Base-by-base conservation (phyloP, 352 stramenopile species). In the Pythium dissimile region DNA sequence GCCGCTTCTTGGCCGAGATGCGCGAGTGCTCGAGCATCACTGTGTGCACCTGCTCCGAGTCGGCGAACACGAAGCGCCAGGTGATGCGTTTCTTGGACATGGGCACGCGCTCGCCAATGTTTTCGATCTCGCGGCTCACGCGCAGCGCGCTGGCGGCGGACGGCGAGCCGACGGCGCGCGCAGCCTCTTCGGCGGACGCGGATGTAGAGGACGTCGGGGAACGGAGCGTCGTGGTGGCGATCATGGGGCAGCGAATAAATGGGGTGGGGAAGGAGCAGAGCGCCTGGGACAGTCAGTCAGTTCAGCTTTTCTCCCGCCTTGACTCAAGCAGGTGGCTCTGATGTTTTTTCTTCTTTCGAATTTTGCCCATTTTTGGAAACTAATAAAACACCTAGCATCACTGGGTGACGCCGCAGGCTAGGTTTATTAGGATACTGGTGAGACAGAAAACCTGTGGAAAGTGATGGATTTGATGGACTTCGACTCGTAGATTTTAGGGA, bases 81-180 rank as follows among this genome's bases (percentile, higher is more conserved):
- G 80, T 92, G 28, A 94, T 69, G 45, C 82, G 76, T 53, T 95
- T 94, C 76, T 94, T 95, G 48, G 82, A 91, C 64, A 86, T 67
- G 31, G 86, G 58, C 20, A 95, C 76, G 41, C 85, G 82, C 27
- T 75, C 82, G 34, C 85, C 85, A 52, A 92, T 91, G 69, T 90
- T 94, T 64, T 94, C 85, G 24, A 88, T 69, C 62, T 92, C 83
- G 49, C 70, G 77, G 13, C 69, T 73, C 38, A 91, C 78, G 44
- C 81, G 78, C 16, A 88, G 69, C 50, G 88, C 77, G n/a, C 13
- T 34, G 18, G 58, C 46, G n/a, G 31, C 13, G 20, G 47, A 64
- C 0, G 54, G 54, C 45, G 43, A 54, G 28, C 21, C 30, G 37
- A 20, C 13, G 23, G 32, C 5, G 23, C 16, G 9, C 18, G 6